These are phyloP conservation scores for Aspergillus novoparasiticus DNA, from an alignment of 2,329 filamentous ascomycete species.

Conservation along the genomic window DNA sequence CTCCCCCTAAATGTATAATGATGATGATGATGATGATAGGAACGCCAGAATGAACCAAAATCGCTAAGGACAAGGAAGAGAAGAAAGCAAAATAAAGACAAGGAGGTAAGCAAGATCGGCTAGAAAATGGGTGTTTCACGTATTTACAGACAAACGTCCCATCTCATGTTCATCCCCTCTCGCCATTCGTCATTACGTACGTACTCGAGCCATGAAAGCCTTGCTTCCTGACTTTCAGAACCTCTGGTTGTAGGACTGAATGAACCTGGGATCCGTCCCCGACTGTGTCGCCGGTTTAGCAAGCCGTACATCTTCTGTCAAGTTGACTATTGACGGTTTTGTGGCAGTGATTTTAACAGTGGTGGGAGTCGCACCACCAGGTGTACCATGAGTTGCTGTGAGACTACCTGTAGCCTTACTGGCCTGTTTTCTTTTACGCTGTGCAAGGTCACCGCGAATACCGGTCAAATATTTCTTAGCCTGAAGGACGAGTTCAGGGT, in stretches of 20 bases:
- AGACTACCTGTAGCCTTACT: conserved; percentile 18
- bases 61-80: neutral
- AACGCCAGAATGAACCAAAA: neutral
- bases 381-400: neutral
- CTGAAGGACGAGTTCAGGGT: conserved; percentile 53
- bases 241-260: neutral
- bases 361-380: conserved; percentile 2
- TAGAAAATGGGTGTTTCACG: neutral
- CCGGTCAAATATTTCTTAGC: conserved; percentile 61
- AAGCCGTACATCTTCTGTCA: neutral
- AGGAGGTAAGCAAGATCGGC: neutral
- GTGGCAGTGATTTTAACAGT: neutral
- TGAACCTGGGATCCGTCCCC: neutral
- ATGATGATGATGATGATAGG: neutral
- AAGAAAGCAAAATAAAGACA: neutral
- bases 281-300: neutral
- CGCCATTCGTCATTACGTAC: neutral
- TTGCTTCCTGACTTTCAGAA: neutral
- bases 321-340: neutral
- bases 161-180: neutral
- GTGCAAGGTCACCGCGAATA: conserved; percentile 58
- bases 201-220: neutral
- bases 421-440: conserved; percentile 48
- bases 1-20: neutral
- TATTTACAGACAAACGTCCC: neutral